phyloP scores from a whole-genome alignment of 352 stramenopile genomes.

The Pythium phragmiticola region DNA sequence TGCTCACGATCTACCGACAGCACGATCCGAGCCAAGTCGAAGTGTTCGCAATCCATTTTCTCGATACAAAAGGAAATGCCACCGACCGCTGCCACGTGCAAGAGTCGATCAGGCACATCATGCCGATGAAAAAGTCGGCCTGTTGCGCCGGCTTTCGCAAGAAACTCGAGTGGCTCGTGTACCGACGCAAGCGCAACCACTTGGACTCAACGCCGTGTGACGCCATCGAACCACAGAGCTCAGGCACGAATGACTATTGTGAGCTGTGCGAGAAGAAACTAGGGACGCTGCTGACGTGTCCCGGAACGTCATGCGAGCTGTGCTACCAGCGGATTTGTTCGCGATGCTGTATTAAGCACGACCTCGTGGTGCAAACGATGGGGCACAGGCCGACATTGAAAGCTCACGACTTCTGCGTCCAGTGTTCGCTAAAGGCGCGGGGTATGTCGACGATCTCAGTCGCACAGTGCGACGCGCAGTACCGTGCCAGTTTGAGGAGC shows the following conservation, averaged over 20 bases:
- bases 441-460: not conserved
- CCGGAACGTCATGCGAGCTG: conserved; percentile 15
- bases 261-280: conserved; percentile 10
- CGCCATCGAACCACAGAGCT: conserved; percentile 9
- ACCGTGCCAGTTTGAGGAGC: not conserved
- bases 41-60: conserved; percentile 41
- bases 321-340: conserved; percentile 20
- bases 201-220: not conserved
- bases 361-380: not conserved
- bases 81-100: conserved; percentile 14
- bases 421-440: conserved; percentile 3
- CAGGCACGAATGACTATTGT: conserved; percentile 3
- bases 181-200: conserved; percentile 11
- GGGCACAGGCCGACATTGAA: too few relatives aligned
- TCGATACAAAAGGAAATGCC: conserved; percentile 21
- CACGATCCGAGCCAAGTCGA: conserved; percentile 38
- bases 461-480: not conserved
- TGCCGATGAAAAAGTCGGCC: not conserved
- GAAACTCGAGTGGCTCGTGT: conserved; percentile 49
- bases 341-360: conserved; percentile 7
- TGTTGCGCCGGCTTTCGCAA: conserved; percentile 35
- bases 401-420: conserved; percentile 7
- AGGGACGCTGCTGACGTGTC: conserved; percentile 6
- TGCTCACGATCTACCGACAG: conserved; percentile 45
- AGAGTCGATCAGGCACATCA: conserved; percentile 32